Evolutionary conservation across 2,329 filamentous ascomycete species (phyloP).

Genomic region (Phaeoacremonium minimum): DNA sequence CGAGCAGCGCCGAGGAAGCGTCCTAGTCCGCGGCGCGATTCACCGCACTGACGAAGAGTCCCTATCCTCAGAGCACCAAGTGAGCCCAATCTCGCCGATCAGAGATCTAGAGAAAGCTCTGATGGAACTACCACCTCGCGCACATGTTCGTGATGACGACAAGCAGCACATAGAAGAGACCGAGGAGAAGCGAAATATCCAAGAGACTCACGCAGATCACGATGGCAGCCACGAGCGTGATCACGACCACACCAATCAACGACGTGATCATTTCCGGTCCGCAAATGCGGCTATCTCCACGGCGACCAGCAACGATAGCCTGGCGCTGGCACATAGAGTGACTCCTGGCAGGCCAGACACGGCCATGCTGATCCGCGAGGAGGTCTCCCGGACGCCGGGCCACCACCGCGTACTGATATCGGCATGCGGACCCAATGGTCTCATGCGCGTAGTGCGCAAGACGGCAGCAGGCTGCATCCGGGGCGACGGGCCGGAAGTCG

Average conservation of each 20-base stretch:
- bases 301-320: constrained; percentile 7
- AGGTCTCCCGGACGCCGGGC: constrained; percentile 24
- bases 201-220: too few species aligned
- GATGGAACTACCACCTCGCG: neutral
- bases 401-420: constrained; percentile 37
- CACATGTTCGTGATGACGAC: too few species aligned
- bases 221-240: too few species aligned
- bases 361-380: constrained; percentile 28
- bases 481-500: constrained; percentile 39
- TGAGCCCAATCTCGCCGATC: constrained; percentile 1
- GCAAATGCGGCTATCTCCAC: too few species aligned
- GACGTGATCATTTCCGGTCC: too few species aligned
- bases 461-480: constrained; percentile 37
- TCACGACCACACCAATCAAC: too few species aligned
- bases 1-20: constrained; percentile 3
- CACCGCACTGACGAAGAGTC: constrained; percentile 7
- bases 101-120: constrained; percentile 14
- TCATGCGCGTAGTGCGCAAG: constrained; percentile 39
- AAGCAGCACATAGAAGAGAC: too few species aligned
- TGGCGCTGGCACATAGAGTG: constrained; percentile 17
- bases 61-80: constrained; percentile 6
- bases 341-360: constrained; percentile 35
- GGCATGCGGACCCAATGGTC: constrained; percentile 40
- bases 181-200: too few species aligned
- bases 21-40: constrained; percentile 5